Conservation (phyloP, 169 alveolate species). For the Theileria sp. region DNA sequence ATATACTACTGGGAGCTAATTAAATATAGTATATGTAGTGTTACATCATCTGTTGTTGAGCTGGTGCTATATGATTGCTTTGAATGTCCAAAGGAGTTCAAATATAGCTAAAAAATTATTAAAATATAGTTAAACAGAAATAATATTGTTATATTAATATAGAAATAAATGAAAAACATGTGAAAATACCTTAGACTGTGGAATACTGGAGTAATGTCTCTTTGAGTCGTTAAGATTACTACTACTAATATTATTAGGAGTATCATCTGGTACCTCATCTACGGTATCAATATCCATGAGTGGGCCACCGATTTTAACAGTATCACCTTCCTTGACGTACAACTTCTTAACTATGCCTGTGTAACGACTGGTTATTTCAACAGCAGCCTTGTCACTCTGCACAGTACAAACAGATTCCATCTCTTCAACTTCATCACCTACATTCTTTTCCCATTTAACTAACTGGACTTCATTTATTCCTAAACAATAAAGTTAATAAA, state of each 20-base stretch:
- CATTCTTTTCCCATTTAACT: conserved; percentile 86
- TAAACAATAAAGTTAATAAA: background rate
- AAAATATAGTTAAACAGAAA: background rate
- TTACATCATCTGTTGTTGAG: conserved; percentile 15
- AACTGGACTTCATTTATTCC: conserved; percentile 92
- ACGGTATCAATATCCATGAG: conserved; percentile 80
- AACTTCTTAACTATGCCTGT: conserved; percentile 87
- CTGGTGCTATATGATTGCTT: background rate
- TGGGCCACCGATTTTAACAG: conserved; percentile 77
- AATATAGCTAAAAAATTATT: background rate
- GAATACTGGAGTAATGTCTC: background rate
- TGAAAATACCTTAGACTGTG: background rate
- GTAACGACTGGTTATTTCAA: conserved; percentile 89
- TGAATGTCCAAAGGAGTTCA: background rate
- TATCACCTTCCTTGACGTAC: conserved; percentile 81
- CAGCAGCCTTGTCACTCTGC: conserved; percentile 92
- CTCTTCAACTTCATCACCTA: conserved; percentile 89
- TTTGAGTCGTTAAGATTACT: background rate
- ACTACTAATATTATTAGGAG: conserved; percentile 7
- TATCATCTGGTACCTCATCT: conserved; percentile 31
- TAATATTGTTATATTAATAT: background rate
- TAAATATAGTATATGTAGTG: conserved; percentile 70
- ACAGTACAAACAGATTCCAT: conserved; percentile 90
- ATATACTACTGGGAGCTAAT: conserved; percentile 54
- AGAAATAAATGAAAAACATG: background rate